Percentiles rank a stretch among this genome's conserved stretches.
Conservation (phyloP, 768 basidiomycete species). For the Rhodotorula paludigena region DNA sequence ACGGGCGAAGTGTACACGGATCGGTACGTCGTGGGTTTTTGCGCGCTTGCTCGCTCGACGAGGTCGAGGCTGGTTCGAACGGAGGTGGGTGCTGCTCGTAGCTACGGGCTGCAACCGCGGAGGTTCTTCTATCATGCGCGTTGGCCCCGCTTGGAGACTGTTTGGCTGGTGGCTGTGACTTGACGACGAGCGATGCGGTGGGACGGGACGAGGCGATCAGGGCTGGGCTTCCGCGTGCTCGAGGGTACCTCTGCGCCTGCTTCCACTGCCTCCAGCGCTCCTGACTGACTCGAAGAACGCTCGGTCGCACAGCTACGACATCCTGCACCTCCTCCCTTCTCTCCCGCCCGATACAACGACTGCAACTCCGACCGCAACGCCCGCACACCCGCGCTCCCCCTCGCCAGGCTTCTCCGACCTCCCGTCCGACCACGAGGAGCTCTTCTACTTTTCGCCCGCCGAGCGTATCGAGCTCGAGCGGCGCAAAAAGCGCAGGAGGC, state of each 20-base stretch:
- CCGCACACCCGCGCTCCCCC: constrained; percentile 4
- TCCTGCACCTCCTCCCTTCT: constrained; percentile 65
- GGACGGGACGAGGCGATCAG: too few relatives aligned
- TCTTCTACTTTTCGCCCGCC: constrained; percentile 66
- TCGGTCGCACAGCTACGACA: constrained; percentile 47
- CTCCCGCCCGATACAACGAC: constrained; percentile 9
- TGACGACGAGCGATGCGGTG: too few relatives aligned
- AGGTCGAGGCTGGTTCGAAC: too few relatives aligned
- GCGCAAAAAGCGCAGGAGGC: constrained; percentile 49
- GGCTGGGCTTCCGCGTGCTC: too few relatives aligned
- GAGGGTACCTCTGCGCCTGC: not conserved
- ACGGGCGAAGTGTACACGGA: constrained; percentile 63
- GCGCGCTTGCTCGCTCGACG: not conserved
- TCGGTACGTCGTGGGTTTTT: constrained; percentile 55
- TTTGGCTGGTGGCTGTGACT: too few relatives aligned
- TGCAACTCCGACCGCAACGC: constrained; percentile 51
- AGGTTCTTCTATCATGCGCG: too few relatives aligned
- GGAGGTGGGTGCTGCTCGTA: too few relatives aligned
- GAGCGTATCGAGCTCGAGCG: constrained; percentile 65
- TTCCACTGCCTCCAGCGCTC: not conserved
- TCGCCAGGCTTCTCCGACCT: constrained; percentile 69
- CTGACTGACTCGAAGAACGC: not conserved
- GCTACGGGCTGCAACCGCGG: too few relatives aligned
- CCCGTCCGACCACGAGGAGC: constrained; percentile 78
- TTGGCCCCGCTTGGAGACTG: too few relatives aligned